Percentiles rank a stretch among this genome's conserved stretches.
These are phyloP conservation scores for Lotmaria passim DNA, from an alignment of 208 protist genomes.

Conservation along the genomic window DNA sequence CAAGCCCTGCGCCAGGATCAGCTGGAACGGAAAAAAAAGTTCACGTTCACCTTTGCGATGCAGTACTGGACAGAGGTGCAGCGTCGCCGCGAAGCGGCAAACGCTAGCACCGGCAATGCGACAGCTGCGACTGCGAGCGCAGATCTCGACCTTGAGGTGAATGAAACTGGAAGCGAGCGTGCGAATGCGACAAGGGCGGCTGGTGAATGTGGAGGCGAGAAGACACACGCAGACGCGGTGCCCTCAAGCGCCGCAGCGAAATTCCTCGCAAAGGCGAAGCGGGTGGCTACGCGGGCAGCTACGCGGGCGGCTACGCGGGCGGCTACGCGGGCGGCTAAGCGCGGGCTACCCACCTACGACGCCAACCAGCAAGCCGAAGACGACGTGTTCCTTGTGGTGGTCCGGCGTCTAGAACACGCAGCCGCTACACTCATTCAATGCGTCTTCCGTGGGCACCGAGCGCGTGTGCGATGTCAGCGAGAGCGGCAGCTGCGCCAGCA, in stretches of 20 bases:
- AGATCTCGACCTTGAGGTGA: background rate
- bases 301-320: slow-evolving; percentile 10
- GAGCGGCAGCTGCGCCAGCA: slow-evolving; percentile 23
- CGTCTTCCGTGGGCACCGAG: slow-evolving; percentile 50
- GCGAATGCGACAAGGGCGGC: background rate
- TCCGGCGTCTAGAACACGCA: slow-evolving; percentile 42
- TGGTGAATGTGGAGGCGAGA: background rate
- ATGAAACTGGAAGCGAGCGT: background rate
- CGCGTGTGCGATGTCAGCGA: slow-evolving; percentile 12
- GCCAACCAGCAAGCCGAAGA: slow-evolving; percentile 66
- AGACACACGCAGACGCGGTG: background rate
- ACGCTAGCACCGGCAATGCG: background rate
- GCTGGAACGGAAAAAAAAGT: slow-evolving; percentile 31
- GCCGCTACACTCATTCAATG: slow-evolving; percentile 79
- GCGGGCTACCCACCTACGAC: slow-evolving; percentile 23
- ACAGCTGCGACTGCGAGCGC: background rate
- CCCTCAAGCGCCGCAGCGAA: background rate
- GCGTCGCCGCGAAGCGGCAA: slow-evolving; percentile 36
- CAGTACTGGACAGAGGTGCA: slow-evolving; percentile 78
- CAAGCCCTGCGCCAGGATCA: slow-evolving; percentile 34
- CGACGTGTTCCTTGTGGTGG: slow-evolving; percentile 62
- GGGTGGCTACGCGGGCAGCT: too few species aligned
- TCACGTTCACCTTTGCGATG: slow-evolving; percentile 44
- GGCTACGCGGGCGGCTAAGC: slow-evolving; percentile 25
- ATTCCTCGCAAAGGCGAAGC: slow-evolving; percentile 9